phyloP scores from a whole-genome alignment of 345 rosid species.

The Pseudoturritis turrita region DNA sequence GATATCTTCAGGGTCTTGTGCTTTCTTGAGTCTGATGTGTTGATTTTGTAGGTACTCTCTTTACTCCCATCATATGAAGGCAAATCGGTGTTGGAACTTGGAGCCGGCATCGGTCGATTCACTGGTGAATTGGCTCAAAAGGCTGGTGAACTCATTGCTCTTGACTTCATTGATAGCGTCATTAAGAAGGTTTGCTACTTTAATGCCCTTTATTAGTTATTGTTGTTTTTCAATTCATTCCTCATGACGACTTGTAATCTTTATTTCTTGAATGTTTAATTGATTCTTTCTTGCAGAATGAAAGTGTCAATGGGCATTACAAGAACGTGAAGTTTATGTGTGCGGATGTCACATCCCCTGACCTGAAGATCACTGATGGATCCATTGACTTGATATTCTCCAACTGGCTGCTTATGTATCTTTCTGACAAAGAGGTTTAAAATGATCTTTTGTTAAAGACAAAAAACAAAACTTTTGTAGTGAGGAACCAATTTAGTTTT shows the following conservation, averaged over 20 bases:
- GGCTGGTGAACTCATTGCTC: slow-evolving; percentile 71
- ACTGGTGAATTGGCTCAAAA: slow-evolving; percentile 87
- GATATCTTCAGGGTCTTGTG: background rate
- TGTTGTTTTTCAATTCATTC: background rate
- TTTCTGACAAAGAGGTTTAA: slow-evolving; percentile 82
- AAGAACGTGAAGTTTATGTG: slow-evolving; percentile 84
- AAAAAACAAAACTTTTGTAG: background rate
- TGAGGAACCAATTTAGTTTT: background rate
- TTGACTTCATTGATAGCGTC: slow-evolving; percentile 80
- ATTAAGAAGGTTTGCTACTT: slow-evolving; percentile 66
- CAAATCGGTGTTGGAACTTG: slow-evolving; percentile 78
- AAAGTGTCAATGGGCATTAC: slow-evolving; percentile 65
- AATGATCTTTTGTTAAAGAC: background rate
- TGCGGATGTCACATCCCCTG: slow-evolving; percentile 85
- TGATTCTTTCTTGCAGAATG: slow-evolving; percentile 51
- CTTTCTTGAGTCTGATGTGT: background rate
- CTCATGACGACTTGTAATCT: background rate
- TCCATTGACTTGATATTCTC: slow-evolving; percentile 87
- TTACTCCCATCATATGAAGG: slow-evolving; percentile 78
- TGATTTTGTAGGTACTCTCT: slow-evolving; percentile 55
- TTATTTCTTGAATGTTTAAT: background rate
- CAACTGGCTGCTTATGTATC: slow-evolving; percentile 97
- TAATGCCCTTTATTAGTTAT: background rate
- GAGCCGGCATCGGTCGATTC: slow-evolving; percentile 96
- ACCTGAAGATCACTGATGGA: slow-evolving; percentile 57